Evolutionary conservation across 2,329 filamentous ascomycete species (phyloP).

Genomic region (Beauveria brongniartii): DNA sequence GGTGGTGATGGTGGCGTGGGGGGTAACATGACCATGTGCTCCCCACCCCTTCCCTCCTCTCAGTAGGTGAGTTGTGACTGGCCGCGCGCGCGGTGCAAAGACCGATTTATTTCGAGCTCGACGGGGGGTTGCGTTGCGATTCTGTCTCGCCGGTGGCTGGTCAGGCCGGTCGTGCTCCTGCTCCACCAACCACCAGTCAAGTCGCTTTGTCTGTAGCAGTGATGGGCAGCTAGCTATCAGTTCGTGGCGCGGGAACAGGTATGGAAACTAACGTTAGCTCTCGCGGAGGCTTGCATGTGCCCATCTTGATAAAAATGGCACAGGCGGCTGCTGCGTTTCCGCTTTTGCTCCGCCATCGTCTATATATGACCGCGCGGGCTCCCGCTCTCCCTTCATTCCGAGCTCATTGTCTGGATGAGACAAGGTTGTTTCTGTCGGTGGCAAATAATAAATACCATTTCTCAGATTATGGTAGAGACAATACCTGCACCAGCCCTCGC

Average conservation of each 20-base stretch:
- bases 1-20: background rate
- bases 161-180: background rate
- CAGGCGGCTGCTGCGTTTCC: background rate
- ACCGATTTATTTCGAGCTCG: background rate
- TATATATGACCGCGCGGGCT: constrained; percentile 1
- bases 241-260: background rate
- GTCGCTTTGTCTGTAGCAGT: too few relatives aligned
- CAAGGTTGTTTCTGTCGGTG: background rate
- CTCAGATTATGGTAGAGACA: background rate
- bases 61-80: background rate
- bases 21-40: constrained; percentile 6
- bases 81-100: background rate
- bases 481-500: background rate
- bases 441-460: background rate
- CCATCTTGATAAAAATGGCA: constrained; percentile 6
- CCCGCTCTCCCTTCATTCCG: background rate
- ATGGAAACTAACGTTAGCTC: background rate
- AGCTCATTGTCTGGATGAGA: background rate
- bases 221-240: background rate
- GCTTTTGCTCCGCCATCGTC: background rate
- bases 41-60: background rate
- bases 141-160: constrained; percentile 4
- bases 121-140: background rate
- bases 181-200: background rate
- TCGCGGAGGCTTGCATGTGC: constrained; percentile 8